Percentiles rank a stretch among this genome's conserved stretches.
Conservation (phyloP, 2,329 filamentous ascomycete genomes). For the Lasiodiplodia hormozganensis region DNA sequence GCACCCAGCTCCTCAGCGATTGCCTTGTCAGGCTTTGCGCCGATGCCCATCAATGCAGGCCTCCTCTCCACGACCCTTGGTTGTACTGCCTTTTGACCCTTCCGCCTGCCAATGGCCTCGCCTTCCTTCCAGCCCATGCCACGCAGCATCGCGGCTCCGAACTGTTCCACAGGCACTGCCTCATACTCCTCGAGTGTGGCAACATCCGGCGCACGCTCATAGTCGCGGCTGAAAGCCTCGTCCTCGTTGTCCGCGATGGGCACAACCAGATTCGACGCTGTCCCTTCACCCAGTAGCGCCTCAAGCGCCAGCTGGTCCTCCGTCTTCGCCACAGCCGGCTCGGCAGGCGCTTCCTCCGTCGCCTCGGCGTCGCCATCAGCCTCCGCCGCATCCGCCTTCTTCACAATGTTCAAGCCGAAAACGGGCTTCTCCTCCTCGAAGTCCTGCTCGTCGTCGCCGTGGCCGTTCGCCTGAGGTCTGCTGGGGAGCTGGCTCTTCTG, state of each 20-base stretch:
- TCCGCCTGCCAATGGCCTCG: constrained; percentile 61
- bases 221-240: constrained; percentile 73
- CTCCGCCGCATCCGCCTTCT: constrained; percentile 38
- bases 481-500: constrained; percentile 65
- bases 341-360: constrained; percentile 34
- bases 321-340: constrained; percentile 46
- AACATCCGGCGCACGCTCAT: constrained; percentile 73
- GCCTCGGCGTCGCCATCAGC: constrained; percentile 36
- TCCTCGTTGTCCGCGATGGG: constrained; percentile 61
- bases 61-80: constrained; percentile 72
- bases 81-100: constrained; percentile 41
- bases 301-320: constrained; percentile 65
- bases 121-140: constrained; percentile 94
- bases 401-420: constrained; percentile 62
- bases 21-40: constrained; percentile 77
- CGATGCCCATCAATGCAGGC: constrained; percentile 84
- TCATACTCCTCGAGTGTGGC: constrained; percentile 85
- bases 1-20: constrained; percentile 75
- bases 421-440: constrained; percentile 54
- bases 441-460: constrained; percentile 36
- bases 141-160: constrained; percentile 85
- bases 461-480: constrained; percentile 53
- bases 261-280: constrained; percentile 47
- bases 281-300: constrained; percentile 51
- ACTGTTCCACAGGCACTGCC: constrained; percentile 90